These are phyloP conservation scores for barley (Hordeum vulgare) DNA, from an alignment of 176 grass and related monocot species.

Conservation along the genomic window MorexV3_pseudomolecules_assembly NC_058522.1:159154173-159154672, in stretches of 20 bases:
- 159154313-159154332: not conserved
- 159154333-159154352: constrained; percentile 1
- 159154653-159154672: constrained; percentile 21
- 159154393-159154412: constrained; percentile 26
- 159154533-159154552: not conserved
- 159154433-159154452: constrained; percentile 44
- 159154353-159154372: not conserved
- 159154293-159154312: not conserved
- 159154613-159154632: constrained; percentile 52
- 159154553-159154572: not conserved
- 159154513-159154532: constrained; percentile 57
- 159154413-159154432: constrained; percentile 23
- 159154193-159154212: too few relatives aligned
- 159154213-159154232: not conserved
- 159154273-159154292: constrained; percentile 11
- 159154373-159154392: not conserved
- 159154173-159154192: not conserved
- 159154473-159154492: constrained; percentile 22
- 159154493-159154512: not conserved
- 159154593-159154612: constrained; percentile 28
- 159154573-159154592: not conserved
- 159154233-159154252: not conserved
- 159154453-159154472: constrained; percentile 12
- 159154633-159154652: constrained; percentile 35
- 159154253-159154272: constrained; percentile 21